A percentile compares a stretch with the other conserved stretches of the same genome.
phyloP scores from a whole-genome alignment of 2,329 filamentous ascomycete genomes.

The Hypoxylon sp. region DNA sequence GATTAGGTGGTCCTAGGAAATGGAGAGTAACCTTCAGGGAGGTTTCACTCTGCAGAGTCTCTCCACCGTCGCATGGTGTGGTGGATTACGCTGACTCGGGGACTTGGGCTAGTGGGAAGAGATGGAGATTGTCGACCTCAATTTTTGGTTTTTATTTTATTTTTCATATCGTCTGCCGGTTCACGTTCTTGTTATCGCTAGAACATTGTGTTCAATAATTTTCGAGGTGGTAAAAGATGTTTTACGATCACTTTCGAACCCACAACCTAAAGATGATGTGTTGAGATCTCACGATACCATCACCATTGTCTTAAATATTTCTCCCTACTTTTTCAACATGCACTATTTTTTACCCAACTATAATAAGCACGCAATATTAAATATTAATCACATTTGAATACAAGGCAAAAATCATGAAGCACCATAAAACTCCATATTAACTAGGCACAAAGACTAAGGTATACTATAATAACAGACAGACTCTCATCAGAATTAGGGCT shows the following conservation, averaged over 20 bases:
- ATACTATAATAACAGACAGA: slow-evolving; percentile 36
- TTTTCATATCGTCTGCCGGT: slow-evolving; percentile 23
- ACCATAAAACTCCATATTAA: slow-evolving; percentile 36
- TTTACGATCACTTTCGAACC: slow-evolving; percentile 24
- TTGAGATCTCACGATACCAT: background rate
- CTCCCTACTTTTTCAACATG: background rate
- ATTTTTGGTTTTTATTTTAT: slow-evolving; percentile 57
- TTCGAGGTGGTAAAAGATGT: slow-evolving; percentile 11
- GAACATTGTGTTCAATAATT: background rate
- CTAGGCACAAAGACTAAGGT: slow-evolving; percentile 28
- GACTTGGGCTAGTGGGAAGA: slow-evolving; percentile 69
- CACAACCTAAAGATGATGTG: slow-evolving; percentile 12
- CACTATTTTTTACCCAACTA: background rate
- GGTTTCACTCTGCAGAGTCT: slow-evolving; percentile 80
- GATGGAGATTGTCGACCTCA: slow-evolving; percentile 69
- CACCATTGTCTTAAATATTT: background rate
- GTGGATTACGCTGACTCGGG: slow-evolving; percentile 76
- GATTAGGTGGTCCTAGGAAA: slow-evolving; percentile 75
- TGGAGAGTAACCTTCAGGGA: slow-evolving; percentile 79
- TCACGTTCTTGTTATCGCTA: background rate
- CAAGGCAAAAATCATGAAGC: background rate
- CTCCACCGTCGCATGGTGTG: slow-evolving; percentile 79
- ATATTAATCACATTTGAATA: slow-evolving; percentile 1
- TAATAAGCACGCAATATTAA: no score
- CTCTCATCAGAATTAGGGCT: slow-evolving; percentile 33